These are phyloP conservation scores for Solanum etuberosum DNA, from an alignment of 257 asterid genomes.

Conservation along the genomic window DNA sequence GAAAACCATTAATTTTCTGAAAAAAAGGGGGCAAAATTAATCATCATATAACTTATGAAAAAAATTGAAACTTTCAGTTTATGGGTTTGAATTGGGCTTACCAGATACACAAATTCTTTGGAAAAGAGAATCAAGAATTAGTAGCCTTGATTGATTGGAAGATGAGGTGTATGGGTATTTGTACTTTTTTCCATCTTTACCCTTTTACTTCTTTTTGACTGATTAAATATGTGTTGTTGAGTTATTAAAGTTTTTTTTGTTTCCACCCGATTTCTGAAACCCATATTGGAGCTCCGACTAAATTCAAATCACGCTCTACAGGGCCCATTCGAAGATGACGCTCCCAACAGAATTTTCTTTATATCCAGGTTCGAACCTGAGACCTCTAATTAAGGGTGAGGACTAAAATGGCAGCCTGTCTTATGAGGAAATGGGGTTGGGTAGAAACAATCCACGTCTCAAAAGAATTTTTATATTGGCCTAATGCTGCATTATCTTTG, in stretches of 20 bases:
- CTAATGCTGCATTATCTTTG: neutral
- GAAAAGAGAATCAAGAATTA: neutral
- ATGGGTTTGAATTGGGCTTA: neutral
- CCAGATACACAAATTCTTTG: neutral
- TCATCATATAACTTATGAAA: neutral
- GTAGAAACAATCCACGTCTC: neutral
- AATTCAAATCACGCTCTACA: too few relatives aligned
- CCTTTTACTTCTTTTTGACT: neutral
- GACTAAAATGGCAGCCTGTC: neutral
- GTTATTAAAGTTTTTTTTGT: neutral
- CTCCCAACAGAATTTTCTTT: too few relatives aligned
- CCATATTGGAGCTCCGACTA: too few relatives aligned
- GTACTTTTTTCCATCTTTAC: neutral
- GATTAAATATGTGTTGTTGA: neutral
- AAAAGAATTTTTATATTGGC: neutral
- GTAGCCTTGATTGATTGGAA: neutral
- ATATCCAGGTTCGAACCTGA: too few relatives aligned
- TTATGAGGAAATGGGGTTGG: neutral
- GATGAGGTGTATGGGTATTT: neutral
- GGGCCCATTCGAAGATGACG: too few relatives aligned
- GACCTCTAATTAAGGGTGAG: neutral
- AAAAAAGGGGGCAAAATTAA: neutral
- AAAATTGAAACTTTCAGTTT: neutral
- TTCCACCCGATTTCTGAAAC: too few relatives aligned
- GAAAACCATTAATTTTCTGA: constrained; percentile 49